Evolutionary conservation across 805 yeast genomes (phyloP), one percentile per base, ranked within the genome.

Genomic region (Candida wancherniae): DNA sequence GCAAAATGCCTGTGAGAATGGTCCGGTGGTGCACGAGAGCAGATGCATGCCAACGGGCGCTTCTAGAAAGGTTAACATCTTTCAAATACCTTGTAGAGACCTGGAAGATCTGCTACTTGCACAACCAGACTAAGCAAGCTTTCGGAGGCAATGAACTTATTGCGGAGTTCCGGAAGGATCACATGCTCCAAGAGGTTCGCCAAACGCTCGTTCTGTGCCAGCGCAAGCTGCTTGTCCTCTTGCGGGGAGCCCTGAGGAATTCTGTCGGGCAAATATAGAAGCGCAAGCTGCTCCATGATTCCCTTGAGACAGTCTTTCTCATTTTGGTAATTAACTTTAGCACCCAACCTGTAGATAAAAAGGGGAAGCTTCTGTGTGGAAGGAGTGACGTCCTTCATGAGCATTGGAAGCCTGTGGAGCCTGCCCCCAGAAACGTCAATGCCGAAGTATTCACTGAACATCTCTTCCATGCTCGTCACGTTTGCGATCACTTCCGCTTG

Each of bases 61-160:
- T n/a, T n/a, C n/a, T n/a, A n/a, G n/a, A n/a, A n/a, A n/a, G n/a
- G n/a, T 55, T 47, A 84, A 48, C 98, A 92, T 52, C 98, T 69
- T 61, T 92, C 98, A 63, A 92, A 92, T 4, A 94, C 94, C 47
- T 70, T 75, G 57, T 92, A 92, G 34, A 92, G 62, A 0, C 95
- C 95, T 2, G 97, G 97, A 18, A 92, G 57, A 51, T 80, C 87
- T 0, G 98, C 97, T 22, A 92, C 75, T 53, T 90, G 95, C 4
- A 84, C 71, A 4, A 87, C 75, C 34, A 75, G 79, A 9, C 63
- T 50, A 4, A 56, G 42, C 21, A 86, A 45, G 3, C 48, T 50
- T 9, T 62, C 62, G 0, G 94, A 73, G 0, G 88, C 94, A 9
- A 86, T 51, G 16, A 86, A 72, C 26, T 77, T 58, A 37, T 65